Conservation (phyloP, 352 stramenopile genomes). For the Blastocystis sp. region DNA sequence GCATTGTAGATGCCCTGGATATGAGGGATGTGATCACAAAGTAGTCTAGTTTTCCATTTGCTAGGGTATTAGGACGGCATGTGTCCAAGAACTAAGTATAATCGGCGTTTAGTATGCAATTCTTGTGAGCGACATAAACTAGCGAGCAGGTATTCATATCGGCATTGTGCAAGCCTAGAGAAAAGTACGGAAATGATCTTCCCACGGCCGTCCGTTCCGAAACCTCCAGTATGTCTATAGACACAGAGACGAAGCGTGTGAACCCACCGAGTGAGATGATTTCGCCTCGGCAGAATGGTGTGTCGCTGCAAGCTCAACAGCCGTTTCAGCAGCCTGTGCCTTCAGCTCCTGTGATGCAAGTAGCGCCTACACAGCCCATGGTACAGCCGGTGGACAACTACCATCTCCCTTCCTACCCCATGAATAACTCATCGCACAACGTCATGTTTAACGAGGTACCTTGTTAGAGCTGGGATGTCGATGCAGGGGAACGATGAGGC, state of each 20-base stretch:
- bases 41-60: neutral
- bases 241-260: neutral
- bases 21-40: constrained; percentile 59
- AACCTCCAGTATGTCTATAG: neutral
- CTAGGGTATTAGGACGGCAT: neutral
- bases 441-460: neutral
- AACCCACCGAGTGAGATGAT: neutral
- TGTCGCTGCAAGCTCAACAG: neutral
- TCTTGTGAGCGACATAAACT: constrained; percentile 60
- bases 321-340: neutral
- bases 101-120: constrained; percentile 60
- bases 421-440: neutral
- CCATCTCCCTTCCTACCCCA: neutral
- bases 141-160: constrained; percentile 16
- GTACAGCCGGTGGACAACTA: neutral
- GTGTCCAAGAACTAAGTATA: constrained; percentile 60
- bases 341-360: neutral
- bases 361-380: neutral
- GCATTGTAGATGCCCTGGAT: constrained; percentile 59
- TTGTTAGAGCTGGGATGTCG: neutral
- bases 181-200: constrained; percentile 50
- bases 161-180: neutral
- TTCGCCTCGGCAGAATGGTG: neutral
- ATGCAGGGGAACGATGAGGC: neutral
- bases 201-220: neutral